Percentiles rank a stretch among this genome's conserved stretches.
These are phyloP conservation scores for Wickerhamomyces sp. DNA, from an alignment of 1,139 yeast genomes.

Conservation along the genomic window DNA sequence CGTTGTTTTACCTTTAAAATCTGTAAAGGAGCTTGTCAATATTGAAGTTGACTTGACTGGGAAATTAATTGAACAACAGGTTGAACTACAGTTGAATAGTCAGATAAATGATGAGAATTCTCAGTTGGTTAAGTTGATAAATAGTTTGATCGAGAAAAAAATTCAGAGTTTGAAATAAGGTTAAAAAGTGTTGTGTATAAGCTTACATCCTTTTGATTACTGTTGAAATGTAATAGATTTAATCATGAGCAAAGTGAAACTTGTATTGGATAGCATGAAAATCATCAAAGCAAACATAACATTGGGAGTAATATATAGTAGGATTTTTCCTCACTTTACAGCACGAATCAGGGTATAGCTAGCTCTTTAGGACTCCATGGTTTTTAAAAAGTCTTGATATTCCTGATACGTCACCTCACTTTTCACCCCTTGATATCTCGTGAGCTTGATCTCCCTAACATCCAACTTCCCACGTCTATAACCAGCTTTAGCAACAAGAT, in stretches of 20 bases:
- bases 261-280: background rate
- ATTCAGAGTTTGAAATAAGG: constrained; percentile 17
- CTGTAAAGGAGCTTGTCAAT: constrained; percentile 63
- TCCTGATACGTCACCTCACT: constrained; percentile 28
- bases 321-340: no score
- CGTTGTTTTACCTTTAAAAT: constrained; percentile 67
- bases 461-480: constrained; percentile 18
- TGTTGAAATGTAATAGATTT: no score
- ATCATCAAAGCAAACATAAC: constrained; percentile 4
- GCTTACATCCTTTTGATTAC: no score
- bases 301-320: no score
- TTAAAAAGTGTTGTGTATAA: no score
- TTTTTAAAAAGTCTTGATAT: constrained; percentile 23
- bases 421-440: constrained; percentile 37
- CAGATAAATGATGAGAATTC: constrained; percentile 44
- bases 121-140: constrained; percentile 39
- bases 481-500: constrained; percentile 74
- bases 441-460: constrained; percentile 21
- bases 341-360: no score
- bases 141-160: constrained; percentile 47
- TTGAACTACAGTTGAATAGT: constrained; percentile 47
- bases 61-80: constrained; percentile 84
- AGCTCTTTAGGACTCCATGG: no score
- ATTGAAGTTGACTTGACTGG: constrained; percentile 95
- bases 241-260: no score